Conservation (phyloP, 768 basidiomycete species). For the Phanerochaete carnosa region DNA sequence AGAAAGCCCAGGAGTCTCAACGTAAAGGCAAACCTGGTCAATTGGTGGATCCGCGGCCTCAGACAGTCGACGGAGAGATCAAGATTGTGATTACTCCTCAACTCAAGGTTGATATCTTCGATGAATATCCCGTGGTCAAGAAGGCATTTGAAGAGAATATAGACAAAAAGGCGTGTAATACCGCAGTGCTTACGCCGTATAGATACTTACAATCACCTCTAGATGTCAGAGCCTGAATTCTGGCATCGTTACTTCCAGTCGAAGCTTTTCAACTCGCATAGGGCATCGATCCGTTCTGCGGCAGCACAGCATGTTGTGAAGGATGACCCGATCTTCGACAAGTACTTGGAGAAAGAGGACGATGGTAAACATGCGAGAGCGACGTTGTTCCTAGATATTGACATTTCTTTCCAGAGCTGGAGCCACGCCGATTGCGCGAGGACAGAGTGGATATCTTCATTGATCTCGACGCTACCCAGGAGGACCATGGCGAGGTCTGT, state of each 20-base stretch:
- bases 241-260: slow-evolving; percentile 98
- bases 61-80: slow-evolving; percentile 81
- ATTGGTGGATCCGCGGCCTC: slow-evolving; percentile 84
- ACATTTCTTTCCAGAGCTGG: slow-evolving; percentile 51
- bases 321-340: slow-evolving; percentile 92
- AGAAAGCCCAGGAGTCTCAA: slow-evolving; percentile 70
- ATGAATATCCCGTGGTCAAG: slow-evolving; percentile 94
- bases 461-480: slow-evolving; percentile 82
- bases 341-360: slow-evolving; percentile 94
- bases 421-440: slow-evolving; percentile 68
- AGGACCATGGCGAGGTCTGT: slow-evolving; percentile 84
- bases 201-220: slow-evolving; percentile 5
- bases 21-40: slow-evolving; percentile 81
- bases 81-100: slow-evolving; percentile 90
- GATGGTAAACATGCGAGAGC: slow-evolving; percentile 58
- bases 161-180: slow-evolving; percentile 64
- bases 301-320: slow-evolving; percentile 82
- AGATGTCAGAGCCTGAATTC: slow-evolving; percentile 90
- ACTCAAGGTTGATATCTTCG: slow-evolving; percentile 93
- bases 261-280: slow-evolving; percentile 91
- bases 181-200: neutral
- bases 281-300: slow-evolving; percentile 86
- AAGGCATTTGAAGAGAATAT: slow-evolving; percentile 93
- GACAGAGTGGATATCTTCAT: slow-evolving; percentile 74
- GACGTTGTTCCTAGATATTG: neutral